These are phyloP conservation scores for Botrytis tulipae DNA, from an alignment of 2,329 filamentous ascomycete species.

Conservation along the genomic window DNA sequence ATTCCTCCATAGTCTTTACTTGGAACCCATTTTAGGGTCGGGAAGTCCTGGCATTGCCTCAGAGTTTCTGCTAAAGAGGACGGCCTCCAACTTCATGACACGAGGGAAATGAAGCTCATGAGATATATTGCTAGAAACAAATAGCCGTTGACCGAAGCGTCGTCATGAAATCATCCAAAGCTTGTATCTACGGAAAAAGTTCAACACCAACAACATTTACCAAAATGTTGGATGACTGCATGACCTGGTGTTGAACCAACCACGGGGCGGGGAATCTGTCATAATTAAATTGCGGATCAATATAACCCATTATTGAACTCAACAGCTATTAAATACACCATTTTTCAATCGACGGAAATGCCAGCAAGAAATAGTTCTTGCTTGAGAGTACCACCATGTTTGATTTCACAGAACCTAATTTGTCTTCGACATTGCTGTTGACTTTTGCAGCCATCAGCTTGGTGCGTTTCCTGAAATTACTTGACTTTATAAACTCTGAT, in stretches of 20 bases:
- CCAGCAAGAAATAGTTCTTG: too few relatives aligned
- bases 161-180: too few relatives aligned
- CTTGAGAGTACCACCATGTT: background rate
- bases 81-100: too few relatives aligned
- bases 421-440: background rate
- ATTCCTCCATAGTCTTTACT: too few relatives aligned
- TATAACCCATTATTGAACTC: background rate
- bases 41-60: too few relatives aligned
- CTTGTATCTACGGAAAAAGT: background rate
- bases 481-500: background rate
- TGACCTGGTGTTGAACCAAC: background rate
- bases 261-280: background rate
- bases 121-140: too few relatives aligned
- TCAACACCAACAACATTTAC: background rate
- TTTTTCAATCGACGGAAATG: background rate
- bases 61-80: too few relatives aligned
- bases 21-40: fast-evolving
- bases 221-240: background rate
- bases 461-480: background rate
- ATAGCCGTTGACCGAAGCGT: too few relatives aligned
- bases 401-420: background rate
- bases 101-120: too few relatives aligned
- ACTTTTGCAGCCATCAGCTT: background rate
- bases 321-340: background rate
- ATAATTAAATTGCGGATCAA: background rate